These are phyloP conservation scores for Russula compacta DNA, from an alignment of 768 basidiomycete genomes.

Conservation along the genomic window DNA sequence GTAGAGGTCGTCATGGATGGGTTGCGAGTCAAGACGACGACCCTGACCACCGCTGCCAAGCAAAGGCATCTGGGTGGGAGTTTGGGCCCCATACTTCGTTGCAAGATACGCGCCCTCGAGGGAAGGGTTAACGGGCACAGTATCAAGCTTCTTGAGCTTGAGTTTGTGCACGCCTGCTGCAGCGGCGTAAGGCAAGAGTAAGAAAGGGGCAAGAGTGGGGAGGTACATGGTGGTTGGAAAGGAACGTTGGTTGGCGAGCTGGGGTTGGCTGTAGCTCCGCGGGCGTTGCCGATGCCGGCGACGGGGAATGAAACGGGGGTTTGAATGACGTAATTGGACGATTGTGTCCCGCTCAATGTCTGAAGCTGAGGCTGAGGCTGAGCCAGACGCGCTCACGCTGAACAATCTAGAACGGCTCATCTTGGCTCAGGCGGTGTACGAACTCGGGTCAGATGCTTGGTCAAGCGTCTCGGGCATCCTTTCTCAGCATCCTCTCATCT, in stretches of 20 bases:
- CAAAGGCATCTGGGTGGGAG: slow-evolving; percentile 46
- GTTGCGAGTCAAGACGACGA: slow-evolving; percentile 43
- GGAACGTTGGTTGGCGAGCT: neutral
- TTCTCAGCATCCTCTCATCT: slow-evolving; percentile 59
- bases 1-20: slow-evolving; percentile 44
- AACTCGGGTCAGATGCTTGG: slow-evolving; percentile 69
- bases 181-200: slow-evolving; percentile 39
- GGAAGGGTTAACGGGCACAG: slow-evolving; percentile 48
- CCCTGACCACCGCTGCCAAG: slow-evolving; percentile 69
- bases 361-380: neutral
- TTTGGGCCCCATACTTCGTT: slow-evolving; percentile 79
- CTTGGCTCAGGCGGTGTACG: slow-evolving; percentile 80
- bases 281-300: slow-evolving; percentile 2
- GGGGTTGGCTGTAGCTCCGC: neutral
- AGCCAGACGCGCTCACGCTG: slow-evolving; percentile 4
- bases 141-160: slow-evolving; percentile 80
- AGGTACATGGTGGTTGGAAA: slow-evolving; percentile 33
- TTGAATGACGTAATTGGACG: slow-evolving; percentile 2
- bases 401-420: slow-evolving; percentile 61
- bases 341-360: neutral
- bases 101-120: slow-evolving; percentile 79
- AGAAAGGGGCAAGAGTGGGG: slow-evolving; percentile 32
- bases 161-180: slow-evolving; percentile 66
- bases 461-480: slow-evolving; percentile 54
- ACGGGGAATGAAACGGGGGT: neutral